A percentile compares a stretch with the other conserved stretches of the same genome.
Evolutionary conservation across 108 stramenopile species (phyloP).

Genomic region (Conticribra guillardii): DNA sequence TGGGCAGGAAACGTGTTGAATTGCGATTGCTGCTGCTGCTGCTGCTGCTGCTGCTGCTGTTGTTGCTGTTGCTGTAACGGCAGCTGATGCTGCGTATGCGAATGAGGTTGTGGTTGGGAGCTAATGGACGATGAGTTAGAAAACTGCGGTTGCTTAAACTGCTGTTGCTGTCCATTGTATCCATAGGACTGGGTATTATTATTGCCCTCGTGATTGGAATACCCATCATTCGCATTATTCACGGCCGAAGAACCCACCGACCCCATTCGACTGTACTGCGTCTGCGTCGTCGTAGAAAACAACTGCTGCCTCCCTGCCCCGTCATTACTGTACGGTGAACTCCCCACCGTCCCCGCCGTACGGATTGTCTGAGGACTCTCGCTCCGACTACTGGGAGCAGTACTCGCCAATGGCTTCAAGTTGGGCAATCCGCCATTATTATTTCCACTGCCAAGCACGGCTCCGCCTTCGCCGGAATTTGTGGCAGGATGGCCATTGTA

Average conservation of each 20-base stretch:
- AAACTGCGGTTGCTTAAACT: constrained; percentile 20
- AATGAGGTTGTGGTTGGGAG: background rate
- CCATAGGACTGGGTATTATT: constrained; percentile 16
- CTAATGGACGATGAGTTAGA: background rate
- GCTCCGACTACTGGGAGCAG: constrained; percentile 50
- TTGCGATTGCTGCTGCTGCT: constrained; percentile 50
- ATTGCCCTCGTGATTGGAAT: constrained; percentile 2
- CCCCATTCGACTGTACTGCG: background rate
- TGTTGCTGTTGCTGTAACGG: constrained; percentile 14
- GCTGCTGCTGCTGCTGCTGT: constrained; percentile 17
- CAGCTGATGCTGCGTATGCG: background rate
- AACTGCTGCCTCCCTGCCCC: constrained; percentile 3
- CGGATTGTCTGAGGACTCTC: constrained; percentile 28
- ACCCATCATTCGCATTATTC: background rate
- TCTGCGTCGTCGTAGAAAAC: constrained; percentile 1
- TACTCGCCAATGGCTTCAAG: constrained; percentile 39
- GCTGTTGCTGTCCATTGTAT: constrained; percentile 4
- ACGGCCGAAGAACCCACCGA: background rate
- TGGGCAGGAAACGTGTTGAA: constrained; percentile 22
- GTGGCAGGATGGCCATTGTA: constrained; percentile 13
- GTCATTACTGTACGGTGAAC: constrained; percentile 17
- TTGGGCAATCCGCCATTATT: constrained; percentile 1
- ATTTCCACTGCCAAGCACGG: background rate
- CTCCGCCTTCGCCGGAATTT: background rate
- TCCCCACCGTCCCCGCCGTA: constrained; percentile 4